Conservation (phyloP, 2,329 filamentous ascomycete species). For the Claviceps africana region DNA sequence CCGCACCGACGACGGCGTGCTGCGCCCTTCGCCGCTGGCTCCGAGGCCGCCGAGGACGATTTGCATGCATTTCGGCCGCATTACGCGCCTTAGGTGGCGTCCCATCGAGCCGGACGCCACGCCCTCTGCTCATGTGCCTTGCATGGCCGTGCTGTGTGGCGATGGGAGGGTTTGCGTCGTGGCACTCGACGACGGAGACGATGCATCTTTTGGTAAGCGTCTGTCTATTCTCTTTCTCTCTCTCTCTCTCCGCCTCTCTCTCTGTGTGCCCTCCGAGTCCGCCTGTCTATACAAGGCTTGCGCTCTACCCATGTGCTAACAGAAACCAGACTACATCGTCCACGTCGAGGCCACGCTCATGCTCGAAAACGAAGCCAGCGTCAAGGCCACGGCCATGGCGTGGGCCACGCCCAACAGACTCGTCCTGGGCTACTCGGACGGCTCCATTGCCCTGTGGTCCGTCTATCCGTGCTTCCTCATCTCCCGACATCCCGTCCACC, state of each 20-base stretch:
- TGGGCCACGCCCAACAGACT: conserved; percentile 43
- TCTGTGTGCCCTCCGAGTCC: no score
- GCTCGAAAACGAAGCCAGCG: conserved; percentile 30
- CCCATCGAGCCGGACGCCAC: not conserved
- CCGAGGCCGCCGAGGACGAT: conserved; percentile 29
- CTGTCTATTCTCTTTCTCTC: not conserved
- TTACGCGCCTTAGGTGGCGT: conserved; percentile 34
- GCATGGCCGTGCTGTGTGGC: conserved; percentile 33
- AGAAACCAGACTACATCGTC: not conserved
- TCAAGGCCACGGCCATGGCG: conserved; percentile 37
- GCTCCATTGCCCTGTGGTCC: conserved; percentile 43
- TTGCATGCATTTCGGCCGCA: conserved; percentile 37
- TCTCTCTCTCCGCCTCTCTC: conserved; percentile 6
- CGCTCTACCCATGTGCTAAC: no score
- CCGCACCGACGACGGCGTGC: conserved; percentile 14
- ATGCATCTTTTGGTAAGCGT: conserved; percentile 28
- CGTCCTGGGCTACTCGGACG: conserved; percentile 41
- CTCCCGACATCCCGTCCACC: conserved; percentile 38
- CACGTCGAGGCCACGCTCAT: conserved; percentile 22
- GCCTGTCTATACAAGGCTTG: no score
- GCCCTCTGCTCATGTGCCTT: conserved; percentile 29
- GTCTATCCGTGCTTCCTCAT: conserved; percentile 34
- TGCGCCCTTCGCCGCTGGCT: conserved; percentile 18
- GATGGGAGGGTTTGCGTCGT: conserved; percentile 38
- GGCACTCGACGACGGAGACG: conserved; percentile 15